These are phyloP conservation scores for Fraxinus excelsior DNA, from an alignment of 257 asterid species.

Conservation along the genomic window DNA sequence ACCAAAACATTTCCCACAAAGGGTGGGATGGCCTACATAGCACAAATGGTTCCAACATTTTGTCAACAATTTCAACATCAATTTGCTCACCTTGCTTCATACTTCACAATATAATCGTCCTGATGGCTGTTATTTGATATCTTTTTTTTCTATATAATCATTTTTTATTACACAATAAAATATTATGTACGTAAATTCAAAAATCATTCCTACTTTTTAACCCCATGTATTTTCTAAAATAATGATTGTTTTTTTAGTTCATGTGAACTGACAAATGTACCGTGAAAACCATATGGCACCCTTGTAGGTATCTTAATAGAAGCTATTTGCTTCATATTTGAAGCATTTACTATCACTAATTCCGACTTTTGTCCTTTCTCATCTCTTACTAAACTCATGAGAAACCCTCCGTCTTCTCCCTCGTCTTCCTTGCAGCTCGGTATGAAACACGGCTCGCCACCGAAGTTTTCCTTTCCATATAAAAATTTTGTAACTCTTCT, in stretches of 20 bases:
- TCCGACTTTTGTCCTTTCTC: conserved; percentile 44
- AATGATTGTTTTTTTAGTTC: conserved; percentile 37
- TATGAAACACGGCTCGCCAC: conserved; percentile 61
- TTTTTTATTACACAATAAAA: too few relatives aligned
- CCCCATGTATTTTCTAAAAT: too few relatives aligned
- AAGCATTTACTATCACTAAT: conserved; percentile 50
- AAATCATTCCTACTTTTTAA: too few relatives aligned
- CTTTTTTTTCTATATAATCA: too few relatives aligned
- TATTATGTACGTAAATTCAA: too few relatives aligned
- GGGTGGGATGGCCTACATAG: too few relatives aligned
- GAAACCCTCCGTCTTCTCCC: conserved; percentile 46
- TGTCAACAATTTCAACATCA: too few relatives aligned
- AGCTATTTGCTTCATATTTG: conserved; percentile 50
- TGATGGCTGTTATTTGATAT: too few relatives aligned
- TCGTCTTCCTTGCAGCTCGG: conserved; percentile 14
- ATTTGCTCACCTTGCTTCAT: too few relatives aligned
- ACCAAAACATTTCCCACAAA: too few relatives aligned
- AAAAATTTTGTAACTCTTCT: conserved; percentile 39
- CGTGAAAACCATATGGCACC: conserved; percentile 77
- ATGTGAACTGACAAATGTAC: conserved; percentile 54
- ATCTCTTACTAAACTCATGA: conserved; percentile 55
- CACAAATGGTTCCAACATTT: too few relatives aligned
- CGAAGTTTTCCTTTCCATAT: conserved; percentile 41
- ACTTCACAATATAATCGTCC: too few relatives aligned
- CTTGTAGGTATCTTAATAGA: conserved; percentile 49